Percentiles rank a stretch among this genome's conserved stretches.
Conservation (phyloP, 202 grass and related monocot species). For the Bolboschoenoplectus hybrid region DNA sequence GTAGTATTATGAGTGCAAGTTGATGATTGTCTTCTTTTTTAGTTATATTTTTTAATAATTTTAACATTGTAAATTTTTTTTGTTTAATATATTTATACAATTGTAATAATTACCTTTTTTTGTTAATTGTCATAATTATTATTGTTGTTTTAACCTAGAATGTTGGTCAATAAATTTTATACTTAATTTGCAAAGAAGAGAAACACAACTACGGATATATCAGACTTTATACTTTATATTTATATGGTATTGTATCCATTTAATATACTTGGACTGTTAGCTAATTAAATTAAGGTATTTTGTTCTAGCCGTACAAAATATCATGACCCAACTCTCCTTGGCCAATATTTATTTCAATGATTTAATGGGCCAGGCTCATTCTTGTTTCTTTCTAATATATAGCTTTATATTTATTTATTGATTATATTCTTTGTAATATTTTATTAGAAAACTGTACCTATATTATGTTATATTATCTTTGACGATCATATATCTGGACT, state of each 20-base stretch:
- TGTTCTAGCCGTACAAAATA: neutral
- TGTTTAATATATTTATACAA: neutral
- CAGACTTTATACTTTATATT: neutral
- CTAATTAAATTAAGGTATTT: neutral
- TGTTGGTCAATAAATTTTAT: neutral
- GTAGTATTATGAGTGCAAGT: no score
- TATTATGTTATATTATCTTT: neutral
- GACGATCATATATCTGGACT: conserved; percentile 17
- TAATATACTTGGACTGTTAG: conserved; percentile 15
- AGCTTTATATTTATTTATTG: neutral
- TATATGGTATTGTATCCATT: neutral
- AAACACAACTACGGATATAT: neutral
- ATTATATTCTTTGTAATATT: neutral
- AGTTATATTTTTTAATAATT: no score
- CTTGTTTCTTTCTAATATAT: conserved; percentile 13
- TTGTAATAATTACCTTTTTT: neutral
- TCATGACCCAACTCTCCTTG: neutral
- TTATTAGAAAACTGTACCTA: neutral
- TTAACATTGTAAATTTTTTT: no score
- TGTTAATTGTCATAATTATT: neutral
- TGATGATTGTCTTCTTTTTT: no score
- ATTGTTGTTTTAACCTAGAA: neutral
- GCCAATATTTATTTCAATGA: neutral
- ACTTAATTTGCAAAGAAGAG: neutral
- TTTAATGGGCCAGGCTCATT: conserved; percentile 27